These are phyloP conservation scores for Sarocladiaceae sp. DNA, from an alignment of 2,329 filamentous ascomycete species.

Conservation along the genomic window DNA sequence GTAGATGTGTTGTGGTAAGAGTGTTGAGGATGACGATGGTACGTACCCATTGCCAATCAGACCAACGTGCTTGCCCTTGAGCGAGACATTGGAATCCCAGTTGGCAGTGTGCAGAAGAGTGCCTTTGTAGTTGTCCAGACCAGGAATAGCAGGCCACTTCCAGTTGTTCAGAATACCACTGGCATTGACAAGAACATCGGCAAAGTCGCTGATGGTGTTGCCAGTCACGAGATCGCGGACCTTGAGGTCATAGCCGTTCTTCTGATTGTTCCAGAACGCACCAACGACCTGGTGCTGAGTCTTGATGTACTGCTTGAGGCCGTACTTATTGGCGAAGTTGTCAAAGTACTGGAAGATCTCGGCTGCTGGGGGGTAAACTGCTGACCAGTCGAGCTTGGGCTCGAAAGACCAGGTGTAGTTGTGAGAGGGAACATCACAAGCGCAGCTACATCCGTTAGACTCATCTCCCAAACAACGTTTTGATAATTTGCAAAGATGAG, in stretches of 20 bases:
- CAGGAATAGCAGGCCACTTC: conserved; percentile 47
- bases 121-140: conserved; percentile 42
- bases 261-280: conserved; percentile 10
- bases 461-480: neutral
- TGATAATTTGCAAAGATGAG: neutral
- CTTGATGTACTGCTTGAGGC: conserved; percentile 52
- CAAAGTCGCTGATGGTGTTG: conserved; percentile 10
- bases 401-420: conserved; percentile 15
- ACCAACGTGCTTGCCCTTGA: conserved; percentile 45
- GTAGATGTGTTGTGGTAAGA: neutral
- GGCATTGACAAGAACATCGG: conserved; percentile 14
- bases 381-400: conserved; percentile 15
- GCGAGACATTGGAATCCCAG: conserved; percentile 34
- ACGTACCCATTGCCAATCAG: conserved; percentile 49
- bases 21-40: neutral
- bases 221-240: conserved; percentile 3
- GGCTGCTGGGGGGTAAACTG: conserved; percentile 12
- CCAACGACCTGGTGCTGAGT: conserved; percentile 32
- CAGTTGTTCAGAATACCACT: conserved; percentile 24
- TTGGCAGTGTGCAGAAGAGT: conserved; percentile 46
- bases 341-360: conserved; percentile 30
- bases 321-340: conserved; percentile 52
- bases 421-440: conserved; percentile 13
- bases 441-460: conserved; percentile 8
- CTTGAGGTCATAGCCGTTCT: conserved; percentile 10